phyloP scores from a whole-genome alignment of 1,284 basidiomycete species.

The Austroboletus novae-zelandiae region DNA sequence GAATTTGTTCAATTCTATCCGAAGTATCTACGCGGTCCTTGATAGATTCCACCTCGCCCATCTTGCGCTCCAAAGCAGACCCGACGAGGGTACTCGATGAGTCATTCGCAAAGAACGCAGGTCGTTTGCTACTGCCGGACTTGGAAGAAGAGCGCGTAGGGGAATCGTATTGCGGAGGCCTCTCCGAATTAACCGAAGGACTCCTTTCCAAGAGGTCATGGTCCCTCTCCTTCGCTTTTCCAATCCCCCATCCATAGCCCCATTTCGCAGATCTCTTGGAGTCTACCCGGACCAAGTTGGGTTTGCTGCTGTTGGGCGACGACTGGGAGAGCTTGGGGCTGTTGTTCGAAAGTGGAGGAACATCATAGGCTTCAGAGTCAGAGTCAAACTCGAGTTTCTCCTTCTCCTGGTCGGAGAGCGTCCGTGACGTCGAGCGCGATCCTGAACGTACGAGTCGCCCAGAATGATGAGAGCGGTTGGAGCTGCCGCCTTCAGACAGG shows the following conservation, averaged over 20 bases:
- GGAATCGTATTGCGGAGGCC: slow-evolving; percentile 36
- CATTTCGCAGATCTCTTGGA: slow-evolving; percentile 51
- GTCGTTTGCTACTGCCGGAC: slow-evolving; percentile 41
- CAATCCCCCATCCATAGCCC: slow-evolving; percentile 69
- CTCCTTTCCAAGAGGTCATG: slow-evolving; percentile 42
- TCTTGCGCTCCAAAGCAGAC: slow-evolving; percentile 64
- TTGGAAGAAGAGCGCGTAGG: slow-evolving; percentile 40
- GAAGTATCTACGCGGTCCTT: slow-evolving; percentile 54
- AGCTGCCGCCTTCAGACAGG: slow-evolving; percentile 7
- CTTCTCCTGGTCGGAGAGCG: slow-evolving; percentile 15
- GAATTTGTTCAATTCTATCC: slow-evolving; percentile 62
- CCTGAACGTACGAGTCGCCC: slow-evolving; percentile 31
- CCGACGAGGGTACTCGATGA: slow-evolving; percentile 72
- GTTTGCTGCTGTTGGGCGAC: slow-evolving; percentile 36
- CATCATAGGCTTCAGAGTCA: slow-evolving; percentile 57
- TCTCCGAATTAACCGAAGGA: slow-evolving; percentile 39
- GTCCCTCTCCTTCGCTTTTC: slow-evolving; percentile 48
- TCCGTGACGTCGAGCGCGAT: slow-evolving; percentile 32
- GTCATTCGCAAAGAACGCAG: slow-evolving; percentile 51
- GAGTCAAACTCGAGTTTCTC: slow-evolving; percentile 53
- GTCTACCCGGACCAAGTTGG: slow-evolving; percentile 48
- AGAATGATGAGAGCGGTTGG: slow-evolving; percentile 26
- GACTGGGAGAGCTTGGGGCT: slow-evolving; percentile 16
- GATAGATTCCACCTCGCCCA: slow-evolving; percentile 57
- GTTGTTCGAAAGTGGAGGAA: slow-evolving; percentile 21